Base-by-base conservation (phyloP, 176 grass and related monocot genomes). In the Raddia distichophylla region DNA sequence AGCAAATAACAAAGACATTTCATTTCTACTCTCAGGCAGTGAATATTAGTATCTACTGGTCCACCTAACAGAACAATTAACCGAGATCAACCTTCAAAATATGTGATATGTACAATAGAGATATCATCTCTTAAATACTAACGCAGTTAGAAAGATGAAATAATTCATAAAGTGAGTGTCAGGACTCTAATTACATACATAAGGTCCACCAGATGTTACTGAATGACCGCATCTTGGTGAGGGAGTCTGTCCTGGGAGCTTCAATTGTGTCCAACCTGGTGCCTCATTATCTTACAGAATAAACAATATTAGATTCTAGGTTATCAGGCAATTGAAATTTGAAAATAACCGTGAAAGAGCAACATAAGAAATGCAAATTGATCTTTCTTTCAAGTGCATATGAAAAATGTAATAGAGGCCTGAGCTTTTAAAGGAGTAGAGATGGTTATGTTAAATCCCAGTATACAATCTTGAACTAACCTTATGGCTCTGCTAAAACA, bases 181-280 rank as follows among this genome's bases (percentile, higher is more conserved):
- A 75, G 55, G 14, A 49, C 55, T 74, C 67, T 7, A 88, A 80
- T 82, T 64, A 82, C 81, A 84, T 94, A 98, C 92, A 93, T 98
- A 93, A 75, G 91, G 92, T 66, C 95, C 95, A 86, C 88, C 92
- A 80, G 92, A 98, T 63, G 95, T 93, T 78, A 98, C 78, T 69
- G 95, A 93, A 89, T 98, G 95, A 59, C 95, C 95, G 54, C 92
- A 98, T 56, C 95, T 72, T 58, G 95, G 76, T 54, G 95, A 80
- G 33, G 95, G 92, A n/a, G 84, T 75, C 87, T 98, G 95, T 44
- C 95, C 92, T 20, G 95, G 95, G 61, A 95, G 95, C 81, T 88
- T 98, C 78, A 98, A 69, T 68, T 98, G 95, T 76, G 95, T 95
- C 92, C 95, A 98, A 57, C 90, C 95, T 59, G 92, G 92, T 53